These are phyloP conservation scores for Zygnema cylindricum DNA, from an alignment of 139 green algal species.

Conservation along the genomic window DNA sequence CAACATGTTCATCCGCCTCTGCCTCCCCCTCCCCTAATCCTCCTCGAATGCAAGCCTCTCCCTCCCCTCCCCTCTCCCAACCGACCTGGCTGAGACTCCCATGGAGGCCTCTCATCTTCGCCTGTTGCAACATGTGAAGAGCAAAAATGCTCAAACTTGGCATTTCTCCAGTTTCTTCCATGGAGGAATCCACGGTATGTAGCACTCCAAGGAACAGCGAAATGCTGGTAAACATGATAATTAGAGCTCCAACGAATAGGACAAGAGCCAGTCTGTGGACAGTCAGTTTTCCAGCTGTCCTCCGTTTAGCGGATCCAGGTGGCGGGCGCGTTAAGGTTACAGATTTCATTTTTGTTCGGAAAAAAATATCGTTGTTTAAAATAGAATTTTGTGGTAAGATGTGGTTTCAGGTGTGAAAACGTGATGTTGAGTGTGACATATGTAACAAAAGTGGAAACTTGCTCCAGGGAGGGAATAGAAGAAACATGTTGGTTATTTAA, in stretches of 20 bases:
- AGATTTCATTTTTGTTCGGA: background rate
- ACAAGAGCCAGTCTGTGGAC: background rate
- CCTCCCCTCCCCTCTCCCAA: too few relatives aligned
- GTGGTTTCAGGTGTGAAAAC: too few relatives aligned
- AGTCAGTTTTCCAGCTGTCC: background rate
- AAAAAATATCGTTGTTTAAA: too few relatives aligned
- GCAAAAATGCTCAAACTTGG: constrained; percentile 26
- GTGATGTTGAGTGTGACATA: too few relatives aligned
- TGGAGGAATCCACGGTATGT: background rate
- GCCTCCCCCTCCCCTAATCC: too few relatives aligned
- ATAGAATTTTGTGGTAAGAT: too few relatives aligned
- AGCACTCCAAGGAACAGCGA: background rate
- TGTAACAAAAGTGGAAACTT: too few relatives aligned
- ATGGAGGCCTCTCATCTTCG: background rate
- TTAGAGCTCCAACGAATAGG: background rate
- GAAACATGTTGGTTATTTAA: too few relatives aligned
- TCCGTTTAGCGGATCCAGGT: background rate
- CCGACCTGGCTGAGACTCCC: background rate
- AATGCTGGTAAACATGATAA: background rate
- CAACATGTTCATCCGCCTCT: too few relatives aligned
- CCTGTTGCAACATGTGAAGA: constrained; percentile 38
- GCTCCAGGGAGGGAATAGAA: too few relatives aligned
- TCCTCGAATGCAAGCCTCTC: too few relatives aligned
- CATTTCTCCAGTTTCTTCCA: background rate
- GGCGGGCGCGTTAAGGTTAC: background rate